Base-by-base conservation (phyloP, 208 protist genomes). In the Wallacemonas collosoma region DNA sequence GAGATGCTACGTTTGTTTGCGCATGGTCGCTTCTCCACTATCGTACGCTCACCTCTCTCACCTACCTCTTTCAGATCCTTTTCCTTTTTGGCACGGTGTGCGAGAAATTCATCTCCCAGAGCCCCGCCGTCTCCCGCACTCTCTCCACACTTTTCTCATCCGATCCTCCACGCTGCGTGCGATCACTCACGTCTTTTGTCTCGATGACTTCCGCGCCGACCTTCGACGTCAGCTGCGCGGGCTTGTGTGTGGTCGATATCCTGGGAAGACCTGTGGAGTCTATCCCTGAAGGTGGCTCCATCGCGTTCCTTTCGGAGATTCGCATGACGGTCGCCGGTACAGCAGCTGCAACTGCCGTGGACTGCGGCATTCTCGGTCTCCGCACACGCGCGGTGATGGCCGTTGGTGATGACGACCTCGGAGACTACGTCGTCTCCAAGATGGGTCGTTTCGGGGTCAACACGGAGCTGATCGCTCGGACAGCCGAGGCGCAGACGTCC, bases 251-350 rank as follows among this genome's bases (percentile, higher is more conserved):
- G 55, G 61, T 71, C 66, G 77, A 77, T 64, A 57, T 77, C 38
- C 40, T 66, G 17, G 68, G 77, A 2, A 51, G 68, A 2, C 62
- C 71, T 0, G 68, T 77, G 2, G 68, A 68, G n/a, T 40, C 63
- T 53, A 66, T 74, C 71, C 55, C 62, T 53, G 68, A 70, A 35
- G 77, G 77, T 44, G 67, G 67, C 4, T 58, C 61, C 4, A 56
- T 68, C 39, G 67, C 64, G 48, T 74, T 75, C 17, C 56, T 76
- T 8, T 54, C 71, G 50, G 66, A 73, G n/a, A 75, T 76, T 15
- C 61, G 71, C 45, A 76, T 80, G 76, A 72, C 66, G 39, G 70
- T 72, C 8, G 71, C 71, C 50, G 71, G 66, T 51, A 80, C 71
- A 45, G 67, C 67, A 1, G 76, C 71, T 14, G 71, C 71, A 9